These are phyloP conservation scores for Silene latifolia DNA, from an alignment of 148 eudicot species.

Conservation along the genomic window DNA sequence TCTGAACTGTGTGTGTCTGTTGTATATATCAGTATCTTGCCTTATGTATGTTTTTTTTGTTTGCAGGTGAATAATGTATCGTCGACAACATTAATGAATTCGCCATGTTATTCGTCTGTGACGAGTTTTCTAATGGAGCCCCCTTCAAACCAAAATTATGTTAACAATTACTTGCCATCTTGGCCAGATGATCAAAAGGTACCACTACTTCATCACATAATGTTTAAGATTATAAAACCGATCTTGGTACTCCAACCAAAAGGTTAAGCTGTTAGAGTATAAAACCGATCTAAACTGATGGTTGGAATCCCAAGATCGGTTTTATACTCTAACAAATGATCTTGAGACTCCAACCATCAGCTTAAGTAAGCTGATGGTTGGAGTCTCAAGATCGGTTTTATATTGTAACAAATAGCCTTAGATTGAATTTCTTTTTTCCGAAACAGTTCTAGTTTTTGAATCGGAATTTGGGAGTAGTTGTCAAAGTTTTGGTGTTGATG, in stretches of 20 bases:
- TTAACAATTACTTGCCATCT: conserved; percentile 33
- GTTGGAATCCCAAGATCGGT: too few species aligned
- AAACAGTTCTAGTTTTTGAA: not conserved
- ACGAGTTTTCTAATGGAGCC: conserved; percentile 60
- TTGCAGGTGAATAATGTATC: conserved; percentile 30
- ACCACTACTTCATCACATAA: not conserved
- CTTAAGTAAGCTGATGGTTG: too few species aligned
- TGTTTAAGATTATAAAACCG: too few species aligned
- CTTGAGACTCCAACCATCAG: too few species aligned
- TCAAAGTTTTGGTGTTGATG: conserved; percentile 17
- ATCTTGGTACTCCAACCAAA: too few species aligned
- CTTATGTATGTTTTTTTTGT: conserved; percentile 30
- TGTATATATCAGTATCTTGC: not conserved
- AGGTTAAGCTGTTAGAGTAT: too few species aligned
- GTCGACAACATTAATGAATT: conserved; percentile 40
- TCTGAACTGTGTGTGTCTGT: not conserved
- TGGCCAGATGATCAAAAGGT: conserved; percentile 66
- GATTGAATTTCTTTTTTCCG: too few species aligned
- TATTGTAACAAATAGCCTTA: too few species aligned
- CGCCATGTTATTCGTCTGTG: conserved; percentile 28
- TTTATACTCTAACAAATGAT: too few species aligned
- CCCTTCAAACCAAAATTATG: conserved; percentile 84
- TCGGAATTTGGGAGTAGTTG: not conserved
- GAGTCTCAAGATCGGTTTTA: too few species aligned
- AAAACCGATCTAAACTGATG: too few species aligned